Conservation (phyloP, 1,284 basidiomycete species). For the Cryptococcus sp. region DNA sequence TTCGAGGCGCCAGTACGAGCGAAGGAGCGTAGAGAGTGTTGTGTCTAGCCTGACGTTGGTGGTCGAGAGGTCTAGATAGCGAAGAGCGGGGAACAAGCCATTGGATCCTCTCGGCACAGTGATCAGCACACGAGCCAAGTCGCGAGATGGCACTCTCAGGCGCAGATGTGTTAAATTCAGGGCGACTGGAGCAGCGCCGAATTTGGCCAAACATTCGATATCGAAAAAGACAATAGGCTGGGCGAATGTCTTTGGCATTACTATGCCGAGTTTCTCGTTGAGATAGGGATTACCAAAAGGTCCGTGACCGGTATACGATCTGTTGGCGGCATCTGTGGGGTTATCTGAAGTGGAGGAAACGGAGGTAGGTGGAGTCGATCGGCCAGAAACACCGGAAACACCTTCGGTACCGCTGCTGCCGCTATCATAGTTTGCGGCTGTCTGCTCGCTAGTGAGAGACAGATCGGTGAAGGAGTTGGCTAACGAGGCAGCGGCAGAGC, state of each 20-base stretch:
- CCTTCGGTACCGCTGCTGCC: slow-evolving; percentile 2
- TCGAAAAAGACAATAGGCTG: slow-evolving; percentile 56
- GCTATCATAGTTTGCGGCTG: slow-evolving; percentile 14
- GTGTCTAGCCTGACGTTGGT: slow-evolving; percentile 53
- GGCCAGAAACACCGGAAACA: slow-evolving; percentile 15
- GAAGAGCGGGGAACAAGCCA: slow-evolving; percentile 42
- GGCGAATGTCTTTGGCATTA: slow-evolving; percentile 51
- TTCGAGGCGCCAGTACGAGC: slow-evolving; percentile 40
- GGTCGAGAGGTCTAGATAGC: slow-evolving; percentile 54
- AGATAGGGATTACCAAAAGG: slow-evolving; percentile 49
- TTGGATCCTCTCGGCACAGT: slow-evolving; percentile 15
- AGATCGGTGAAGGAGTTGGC: slow-evolving; percentile 24
- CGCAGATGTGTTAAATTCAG: slow-evolving; percentile 49
- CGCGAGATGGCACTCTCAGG: slow-evolving; percentile 49
- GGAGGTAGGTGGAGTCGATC: slow-evolving; percentile 40
- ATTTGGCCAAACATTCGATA: slow-evolving; percentile 48
- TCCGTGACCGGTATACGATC: slow-evolving; percentile 51
- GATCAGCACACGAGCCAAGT: slow-evolving; percentile 47
- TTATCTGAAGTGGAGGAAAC: slow-evolving; percentile 29
- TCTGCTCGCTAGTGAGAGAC: slow-evolving; percentile 6
- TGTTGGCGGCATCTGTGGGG: slow-evolving; percentile 22
- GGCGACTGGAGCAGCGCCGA: slow-evolving; percentile 47
- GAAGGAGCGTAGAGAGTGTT: slow-evolving; percentile 41
- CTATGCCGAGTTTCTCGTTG: slow-evolving; percentile 36
- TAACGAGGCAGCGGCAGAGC: slow-evolving; percentile 17